These are phyloP conservation scores for Schoenoplectus tabernaemontani DNA, from an alignment of 202 grass and related monocot genomes.

Conservation along the genomic window DNA sequence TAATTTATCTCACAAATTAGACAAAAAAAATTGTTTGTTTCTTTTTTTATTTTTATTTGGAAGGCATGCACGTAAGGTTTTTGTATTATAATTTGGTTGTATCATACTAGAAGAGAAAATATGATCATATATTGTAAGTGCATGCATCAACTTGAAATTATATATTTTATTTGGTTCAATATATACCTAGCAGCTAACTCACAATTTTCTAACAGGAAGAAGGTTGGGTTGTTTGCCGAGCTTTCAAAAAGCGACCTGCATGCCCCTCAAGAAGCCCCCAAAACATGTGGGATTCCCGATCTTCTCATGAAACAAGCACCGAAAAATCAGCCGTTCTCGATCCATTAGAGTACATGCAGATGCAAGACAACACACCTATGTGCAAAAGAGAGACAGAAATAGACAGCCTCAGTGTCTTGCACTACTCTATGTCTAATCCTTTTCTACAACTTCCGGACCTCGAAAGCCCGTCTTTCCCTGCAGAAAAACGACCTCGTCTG, in stretches of 20 bases:
- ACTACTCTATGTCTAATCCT: slow-evolving; percentile 39
- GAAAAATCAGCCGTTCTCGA: slow-evolving; percentile 10
- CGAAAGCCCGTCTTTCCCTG: slow-evolving; percentile 51
- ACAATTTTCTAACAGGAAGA: slow-evolving; percentile 54
- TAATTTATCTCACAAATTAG: background rate
- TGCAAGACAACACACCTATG: slow-evolving; percentile 25
- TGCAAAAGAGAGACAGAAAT: slow-evolving; percentile 69
- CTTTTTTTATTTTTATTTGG: no score
- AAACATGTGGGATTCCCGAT: slow-evolving; percentile 54
- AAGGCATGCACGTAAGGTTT: background rate
- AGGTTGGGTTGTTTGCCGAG: slow-evolving; percentile 94
- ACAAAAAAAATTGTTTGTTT: no score
- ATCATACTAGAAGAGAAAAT: background rate
- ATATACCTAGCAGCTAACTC: background rate
- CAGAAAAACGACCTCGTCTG: slow-evolving; percentile 4
- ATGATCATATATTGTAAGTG: background rate
- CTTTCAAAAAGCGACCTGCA: slow-evolving; percentile 83
- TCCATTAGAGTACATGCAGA: slow-evolving; percentile 24
- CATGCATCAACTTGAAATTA: background rate
- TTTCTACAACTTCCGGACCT: slow-evolving; percentile 75
- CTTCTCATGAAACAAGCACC: slow-evolving; percentile 39
- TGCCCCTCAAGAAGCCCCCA: slow-evolving; percentile 38
- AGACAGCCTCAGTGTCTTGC: slow-evolving; percentile 39
- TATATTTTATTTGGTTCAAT: background rate
- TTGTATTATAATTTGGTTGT: background rate